Percentiles rank a stretch among this genome's conserved stretches.
Evolutionary conservation across 805 yeast genomes (phyloP).

Genomic region (Myxozyma mucilagina): DNA sequence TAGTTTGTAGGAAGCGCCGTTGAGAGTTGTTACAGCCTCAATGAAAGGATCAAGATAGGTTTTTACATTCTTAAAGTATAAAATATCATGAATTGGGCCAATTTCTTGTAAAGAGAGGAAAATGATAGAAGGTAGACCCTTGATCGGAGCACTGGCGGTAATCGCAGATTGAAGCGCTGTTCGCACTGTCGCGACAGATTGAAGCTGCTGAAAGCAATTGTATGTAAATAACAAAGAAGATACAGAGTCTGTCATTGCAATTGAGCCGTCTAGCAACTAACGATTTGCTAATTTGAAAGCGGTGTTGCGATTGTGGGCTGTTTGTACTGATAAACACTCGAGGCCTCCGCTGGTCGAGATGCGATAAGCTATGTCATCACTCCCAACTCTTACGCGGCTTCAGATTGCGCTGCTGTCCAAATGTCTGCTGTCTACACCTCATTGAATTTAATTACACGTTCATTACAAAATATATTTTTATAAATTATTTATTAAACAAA

Average conservation of each 20-base stretch:
- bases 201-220: constrained; percentile 37
- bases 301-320: not conserved
- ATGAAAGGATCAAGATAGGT: constrained; percentile 36
- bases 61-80: constrained; percentile 33
- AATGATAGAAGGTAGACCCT: constrained; percentile 35
- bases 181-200: constrained; percentile 16
- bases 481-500: not conserved
- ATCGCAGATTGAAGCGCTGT: constrained; percentile 9
- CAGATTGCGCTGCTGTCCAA: no score
- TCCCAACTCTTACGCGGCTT: not conserved
- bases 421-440: no score
- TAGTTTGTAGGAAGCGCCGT: constrained; percentile 12
- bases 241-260: not conserved
- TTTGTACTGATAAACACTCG: not conserved
- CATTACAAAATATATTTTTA: not conserved
- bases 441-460: not conserved
- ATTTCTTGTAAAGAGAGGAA: constrained; percentile 43
- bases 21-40: constrained; percentile 35
- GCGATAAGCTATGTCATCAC: constrained; percentile 11
- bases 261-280: no score
- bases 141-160: not conserved
- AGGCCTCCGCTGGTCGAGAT: constrained; percentile 1
- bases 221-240: constrained; percentile 34
- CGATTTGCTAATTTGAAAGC: not conserved
- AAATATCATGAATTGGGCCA: constrained; percentile 40